Conservation (phyloP, 2,329 filamentous ascomycete species). For the Didymella pomorum region DNA sequence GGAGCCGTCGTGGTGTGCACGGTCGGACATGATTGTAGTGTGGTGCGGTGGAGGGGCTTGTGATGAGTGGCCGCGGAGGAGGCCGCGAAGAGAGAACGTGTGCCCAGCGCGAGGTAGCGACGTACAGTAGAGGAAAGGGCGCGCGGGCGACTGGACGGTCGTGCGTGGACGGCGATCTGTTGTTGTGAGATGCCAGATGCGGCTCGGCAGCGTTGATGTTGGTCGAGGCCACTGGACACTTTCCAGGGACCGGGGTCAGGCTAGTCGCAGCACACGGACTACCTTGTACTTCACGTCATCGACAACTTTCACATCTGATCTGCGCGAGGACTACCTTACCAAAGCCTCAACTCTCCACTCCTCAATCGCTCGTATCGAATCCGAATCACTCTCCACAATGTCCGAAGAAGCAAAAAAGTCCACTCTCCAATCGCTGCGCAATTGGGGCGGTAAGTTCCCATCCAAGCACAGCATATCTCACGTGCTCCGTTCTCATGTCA, state of each 20-base stretch:
- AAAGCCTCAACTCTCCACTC: background rate
- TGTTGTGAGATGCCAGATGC: constrained; percentile 23
- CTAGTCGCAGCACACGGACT: constrained; percentile 29
- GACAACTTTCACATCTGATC: constrained; percentile 14
- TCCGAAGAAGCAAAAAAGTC: constrained; percentile 45
- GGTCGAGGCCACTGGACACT: constrained; percentile 45
- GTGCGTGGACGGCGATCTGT: constrained; percentile 20
- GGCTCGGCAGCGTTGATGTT: constrained; percentile 31
- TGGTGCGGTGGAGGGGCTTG: constrained; percentile 17
- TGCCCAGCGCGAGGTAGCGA: background rate
- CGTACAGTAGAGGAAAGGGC: background rate
- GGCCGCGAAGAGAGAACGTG: constrained; percentile 7
- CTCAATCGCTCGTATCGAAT: background rate
- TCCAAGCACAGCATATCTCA: constrained; percentile 22
- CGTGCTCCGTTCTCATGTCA: constrained; percentile 23
- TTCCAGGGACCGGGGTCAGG: constrained; percentile 36
- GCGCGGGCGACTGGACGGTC: constrained; percentile 3
- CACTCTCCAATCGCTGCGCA: constrained; percentile 56
- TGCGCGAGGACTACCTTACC: background rate
- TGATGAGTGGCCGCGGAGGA: constrained; percentile 9
- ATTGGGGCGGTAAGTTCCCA: constrained; percentile 60
- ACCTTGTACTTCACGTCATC: constrained; percentile 31
- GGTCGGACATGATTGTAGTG: constrained; percentile 53
- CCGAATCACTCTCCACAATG: background rate
- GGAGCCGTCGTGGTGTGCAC: constrained; percentile 79